Conservation (phyloP, 1,139 yeast species). For the Groenewaldozyma sp. region DNA sequence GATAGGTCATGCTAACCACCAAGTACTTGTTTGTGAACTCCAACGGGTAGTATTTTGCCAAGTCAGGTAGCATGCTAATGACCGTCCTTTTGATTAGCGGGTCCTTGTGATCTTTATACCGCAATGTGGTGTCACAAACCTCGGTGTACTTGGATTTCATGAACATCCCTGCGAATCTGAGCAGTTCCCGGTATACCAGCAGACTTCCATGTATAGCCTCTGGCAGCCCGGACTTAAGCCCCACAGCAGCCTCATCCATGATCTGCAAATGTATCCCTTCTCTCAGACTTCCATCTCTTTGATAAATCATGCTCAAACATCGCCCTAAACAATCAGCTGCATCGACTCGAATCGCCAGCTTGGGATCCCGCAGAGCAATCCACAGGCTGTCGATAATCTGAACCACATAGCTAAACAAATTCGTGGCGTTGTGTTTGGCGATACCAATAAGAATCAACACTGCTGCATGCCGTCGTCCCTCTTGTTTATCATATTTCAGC, state of each 20-base stretch:
- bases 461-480: slow-evolving; percentile 83
- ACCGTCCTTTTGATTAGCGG: slow-evolving; percentile 73
- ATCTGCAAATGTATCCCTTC: slow-evolving; percentile 67
- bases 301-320: slow-evolving; percentile 69
- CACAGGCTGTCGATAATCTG: slow-evolving; percentile 77
- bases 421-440: slow-evolving; percentile 81
- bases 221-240: slow-evolving; percentile 40
- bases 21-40: slow-evolving; percentile 74
- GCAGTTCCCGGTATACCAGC: slow-evolving; percentile 70
- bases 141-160: slow-evolving; percentile 65
- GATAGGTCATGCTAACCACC: slow-evolving; percentile 70
- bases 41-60: slow-evolving; percentile 71
- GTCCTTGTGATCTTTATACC: slow-evolving; percentile 70
- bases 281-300: slow-evolving; percentile 64
- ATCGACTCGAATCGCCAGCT: slow-evolving; percentile 65
- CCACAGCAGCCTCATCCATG: slow-evolving; percentile 51
- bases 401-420: slow-evolving; percentile 67
- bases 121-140: slow-evolving; percentile 66
- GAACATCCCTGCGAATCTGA: slow-evolving; percentile 57
- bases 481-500: slow-evolving; percentile 78
- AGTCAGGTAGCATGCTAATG: slow-evolving; percentile 67
- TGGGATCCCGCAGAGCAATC: slow-evolving; percentile 77
- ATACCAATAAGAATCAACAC: slow-evolving; percentile 73
- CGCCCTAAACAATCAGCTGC: slow-evolving; percentile 75
- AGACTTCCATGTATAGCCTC: slow-evolving; percentile 83